Evolutionary conservation across 176 grass and related monocot genomes (phyloP).

Genomic region (Oryza officinalis): DNA sequence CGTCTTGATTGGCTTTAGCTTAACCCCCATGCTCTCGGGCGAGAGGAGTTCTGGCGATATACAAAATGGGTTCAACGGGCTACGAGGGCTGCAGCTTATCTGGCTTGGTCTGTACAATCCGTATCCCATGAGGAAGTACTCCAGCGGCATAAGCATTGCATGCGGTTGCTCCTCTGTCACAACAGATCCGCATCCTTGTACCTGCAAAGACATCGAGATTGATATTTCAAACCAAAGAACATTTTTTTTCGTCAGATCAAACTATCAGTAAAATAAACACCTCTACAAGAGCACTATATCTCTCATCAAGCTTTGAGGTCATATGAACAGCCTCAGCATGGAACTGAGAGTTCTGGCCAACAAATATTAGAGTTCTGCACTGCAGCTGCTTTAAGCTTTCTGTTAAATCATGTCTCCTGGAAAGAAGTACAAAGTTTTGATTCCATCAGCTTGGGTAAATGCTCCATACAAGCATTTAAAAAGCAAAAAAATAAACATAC

Average conservation of each 20-base stretch:
- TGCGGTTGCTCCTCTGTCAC: constrained; percentile 94
- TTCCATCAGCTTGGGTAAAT: constrained; percentile 9
- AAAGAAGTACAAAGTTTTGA: constrained; percentile 33
- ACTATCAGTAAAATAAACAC: constrained; percentile 36
- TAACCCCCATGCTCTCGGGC: constrained; percentile 95
- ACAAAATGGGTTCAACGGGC: constrained; percentile 71
- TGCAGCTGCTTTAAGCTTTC: constrained; percentile 79
- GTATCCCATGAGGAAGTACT: constrained; percentile 91
- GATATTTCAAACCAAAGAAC: not conserved
- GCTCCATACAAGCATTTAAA: constrained; percentile 15
- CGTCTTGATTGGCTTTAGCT: constrained; percentile 96
- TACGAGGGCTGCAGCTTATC: constrained; percentile 65
- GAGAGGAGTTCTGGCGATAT: constrained; percentile 90
- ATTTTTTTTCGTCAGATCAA: not conserved
- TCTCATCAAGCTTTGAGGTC: constrained; percentile 75
- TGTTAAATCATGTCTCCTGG: constrained; percentile 85
- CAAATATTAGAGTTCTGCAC: constrained; percentile 89
- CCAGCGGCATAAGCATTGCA: constrained; percentile 90
- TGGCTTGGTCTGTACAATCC: constrained; percentile 78
- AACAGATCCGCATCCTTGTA: constrained; percentile 82
- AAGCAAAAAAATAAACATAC: constrained; percentile 40
- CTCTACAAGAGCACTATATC: constrained; percentile 89
- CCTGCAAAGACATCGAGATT: constrained; percentile 46
- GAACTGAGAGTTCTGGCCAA: constrained; percentile 83
- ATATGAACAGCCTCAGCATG: constrained; percentile 86